These are phyloP conservation scores for Pyrus communis DNA, from an alignment of 306 rosid species.

Conservation along the genomic window DNA sequence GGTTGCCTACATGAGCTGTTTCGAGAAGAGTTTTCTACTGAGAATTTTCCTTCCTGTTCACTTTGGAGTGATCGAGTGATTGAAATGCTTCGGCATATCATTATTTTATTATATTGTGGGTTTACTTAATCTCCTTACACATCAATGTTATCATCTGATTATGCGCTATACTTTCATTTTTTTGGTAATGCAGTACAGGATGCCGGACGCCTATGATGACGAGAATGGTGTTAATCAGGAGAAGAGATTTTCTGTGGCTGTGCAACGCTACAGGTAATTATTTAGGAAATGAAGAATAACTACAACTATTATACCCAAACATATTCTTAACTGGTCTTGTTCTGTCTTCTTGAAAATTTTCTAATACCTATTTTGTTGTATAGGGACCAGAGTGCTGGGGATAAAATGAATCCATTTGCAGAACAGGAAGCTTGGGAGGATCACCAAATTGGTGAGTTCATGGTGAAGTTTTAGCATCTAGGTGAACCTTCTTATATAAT, in stretches of 20 bases:
- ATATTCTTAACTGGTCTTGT: neutral
- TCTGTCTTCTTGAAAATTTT: conserved; percentile 6
- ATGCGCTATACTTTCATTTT: conserved; percentile 10
- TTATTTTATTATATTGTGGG: no score
- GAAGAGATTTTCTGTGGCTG: conserved; percentile 75
- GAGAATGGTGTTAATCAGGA: conserved; percentile 84
- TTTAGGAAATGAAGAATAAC: conserved; percentile 12
- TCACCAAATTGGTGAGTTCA: conserved; percentile 69
- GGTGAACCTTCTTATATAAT: neutral
- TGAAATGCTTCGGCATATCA: neutral
- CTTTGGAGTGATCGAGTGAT: neutral
- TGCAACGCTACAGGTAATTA: conserved; percentile 54
- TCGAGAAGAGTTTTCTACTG: neutral
- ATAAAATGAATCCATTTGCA: conserved; percentile 84
- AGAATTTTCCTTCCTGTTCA: neutral
- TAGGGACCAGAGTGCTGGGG: conserved; percentile 66
- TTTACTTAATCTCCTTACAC: neutral
- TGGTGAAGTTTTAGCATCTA: neutral
- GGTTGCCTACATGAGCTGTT: neutral
- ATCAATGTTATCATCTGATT: conserved; percentile 10
- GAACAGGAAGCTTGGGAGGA: conserved; percentile 99
- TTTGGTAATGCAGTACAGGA: conserved; percentile 66
- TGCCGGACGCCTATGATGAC: conserved; percentile 91
- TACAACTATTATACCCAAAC: neutral
- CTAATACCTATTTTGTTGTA: neutral